Percentiles rank a stretch among this genome's conserved stretches.
These are phyloP conservation scores for Leptographium radiaticola DNA, from an alignment of 2,329 filamentous ascomycete species.

Conservation along the genomic window DNA sequence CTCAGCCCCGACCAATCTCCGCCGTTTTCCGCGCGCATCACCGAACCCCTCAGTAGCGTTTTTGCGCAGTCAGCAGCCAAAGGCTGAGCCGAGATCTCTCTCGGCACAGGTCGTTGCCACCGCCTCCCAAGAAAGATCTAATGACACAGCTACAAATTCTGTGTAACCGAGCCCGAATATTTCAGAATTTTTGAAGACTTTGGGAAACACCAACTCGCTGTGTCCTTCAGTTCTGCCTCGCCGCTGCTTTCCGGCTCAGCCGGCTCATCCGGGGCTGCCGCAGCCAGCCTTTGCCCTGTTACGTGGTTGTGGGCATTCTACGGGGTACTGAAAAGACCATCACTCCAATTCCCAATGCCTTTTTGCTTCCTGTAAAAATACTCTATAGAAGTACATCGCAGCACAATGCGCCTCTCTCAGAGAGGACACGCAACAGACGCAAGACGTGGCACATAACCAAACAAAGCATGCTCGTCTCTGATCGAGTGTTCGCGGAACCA, in stretches of 20 bases:
- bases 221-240: background rate
- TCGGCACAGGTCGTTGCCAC: too few relatives aligned
- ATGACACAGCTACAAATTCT: too few relatives aligned
- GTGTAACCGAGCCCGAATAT: too few relatives aligned
- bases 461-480: background rate
- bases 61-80: too few relatives aligned
- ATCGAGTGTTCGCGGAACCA: background rate
- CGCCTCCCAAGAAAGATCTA: too few relatives aligned
- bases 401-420: background rate
- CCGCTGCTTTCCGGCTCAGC: background rate
- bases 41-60: background rate
- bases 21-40: constrained; percentile 10
- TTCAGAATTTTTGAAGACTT: too few relatives aligned
- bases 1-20: constrained; percentile 10
- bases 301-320: background rate
- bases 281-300: background rate
- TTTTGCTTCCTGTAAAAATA: background rate
- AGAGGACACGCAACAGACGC: background rate
- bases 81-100: too few relatives aligned
- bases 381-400: background rate
- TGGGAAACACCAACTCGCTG: too few relatives aligned
- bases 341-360: background rate
- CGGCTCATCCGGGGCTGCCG: background rate
- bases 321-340: too few relatives aligned
- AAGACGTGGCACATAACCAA: background rate